A percentile compares a stretch with the other conserved stretches of the same genome.
Conservation (phyloP, 805 yeast genomes). For the Candida silvatica region DNA sequence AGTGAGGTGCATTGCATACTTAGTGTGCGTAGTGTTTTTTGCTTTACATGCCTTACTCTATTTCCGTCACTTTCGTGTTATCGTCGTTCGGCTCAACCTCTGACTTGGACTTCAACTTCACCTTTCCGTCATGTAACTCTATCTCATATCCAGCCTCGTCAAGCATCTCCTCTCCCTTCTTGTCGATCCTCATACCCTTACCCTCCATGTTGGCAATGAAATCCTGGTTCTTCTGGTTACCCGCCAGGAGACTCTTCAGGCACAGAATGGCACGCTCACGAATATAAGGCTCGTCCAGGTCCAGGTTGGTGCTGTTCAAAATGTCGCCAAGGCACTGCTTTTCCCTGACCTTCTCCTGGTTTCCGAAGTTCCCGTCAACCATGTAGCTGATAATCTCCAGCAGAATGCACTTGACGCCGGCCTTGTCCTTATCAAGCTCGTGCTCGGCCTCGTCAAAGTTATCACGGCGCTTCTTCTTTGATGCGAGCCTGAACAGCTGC, state of each 20-base stretch:
- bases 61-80: too few relatives aligned
- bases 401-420: constrained; percentile 56
- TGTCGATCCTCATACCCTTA: constrained; percentile 49
- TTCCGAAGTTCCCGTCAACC: constrained; percentile 37
- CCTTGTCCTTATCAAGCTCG: constrained; percentile 25
- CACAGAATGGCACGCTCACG: constrained; percentile 82
- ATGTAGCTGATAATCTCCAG: constrained; percentile 60
- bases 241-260: constrained; percentile 54
- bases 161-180: constrained; percentile 34
- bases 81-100: too few relatives aligned
- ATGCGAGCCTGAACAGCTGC: constrained; percentile 30
- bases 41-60: too few relatives aligned
- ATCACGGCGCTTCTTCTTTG: constrained; percentile 29
- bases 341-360: constrained; percentile 63
- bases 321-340: constrained; percentile 63
- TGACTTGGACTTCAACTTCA: constrained; percentile 34
- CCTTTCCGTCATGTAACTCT: constrained; percentile 63
- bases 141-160: constrained; percentile 72
- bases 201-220: constrained; percentile 78
- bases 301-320: constrained; percentile 76
- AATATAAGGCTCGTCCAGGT: constrained; percentile 80
- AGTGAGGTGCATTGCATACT: too few relatives aligned
- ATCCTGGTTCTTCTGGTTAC: constrained; percentile 63
- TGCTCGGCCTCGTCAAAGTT: constrained; percentile 21
- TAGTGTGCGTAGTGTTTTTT: too few relatives aligned